phyloP scores from a whole-genome alignment of 768 basidiomycete species.

The Rhodotorula diobovata region DNA sequence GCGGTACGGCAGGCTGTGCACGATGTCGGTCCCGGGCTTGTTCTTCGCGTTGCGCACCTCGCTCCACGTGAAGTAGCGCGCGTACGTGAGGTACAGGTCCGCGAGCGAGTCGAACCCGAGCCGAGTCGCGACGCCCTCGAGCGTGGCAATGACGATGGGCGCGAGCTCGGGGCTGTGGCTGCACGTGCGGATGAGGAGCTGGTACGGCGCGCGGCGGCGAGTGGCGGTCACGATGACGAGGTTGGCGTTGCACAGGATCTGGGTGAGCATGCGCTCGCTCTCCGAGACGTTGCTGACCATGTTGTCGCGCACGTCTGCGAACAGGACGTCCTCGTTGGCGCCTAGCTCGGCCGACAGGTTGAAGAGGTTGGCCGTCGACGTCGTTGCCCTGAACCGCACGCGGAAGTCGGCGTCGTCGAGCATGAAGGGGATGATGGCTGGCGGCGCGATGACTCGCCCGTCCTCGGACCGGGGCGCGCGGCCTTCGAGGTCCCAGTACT shows the following conservation, averaged over 20 bases:
- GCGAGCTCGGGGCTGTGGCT: constrained; percentile 45
- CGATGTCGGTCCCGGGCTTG: constrained; percentile 46
- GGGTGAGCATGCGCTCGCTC: constrained; percentile 70
- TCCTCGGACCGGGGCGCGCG: constrained; percentile 41
- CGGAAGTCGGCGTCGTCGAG: constrained; percentile 71
- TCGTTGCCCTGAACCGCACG: constrained; percentile 71
- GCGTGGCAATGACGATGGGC: constrained; percentile 53
- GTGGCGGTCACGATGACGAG: constrained; percentile 72
- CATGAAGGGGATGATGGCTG: constrained; percentile 54
- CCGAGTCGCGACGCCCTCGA: constrained; percentile 61
- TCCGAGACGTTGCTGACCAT: constrained; percentile 59
- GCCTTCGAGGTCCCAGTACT: constrained; percentile 51
- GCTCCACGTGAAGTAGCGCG: constrained; percentile 62
- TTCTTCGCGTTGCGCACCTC: constrained; percentile 50
- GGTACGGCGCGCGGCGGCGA: constrained; percentile 75
- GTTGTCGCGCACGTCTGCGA: constrained; percentile 54
- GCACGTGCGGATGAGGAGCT: constrained; percentile 73
- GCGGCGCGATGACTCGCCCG: constrained; percentile 50
- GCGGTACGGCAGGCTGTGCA: constrained; percentile 56
- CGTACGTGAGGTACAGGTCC: constrained; percentile 70
- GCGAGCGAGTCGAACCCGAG: constrained; percentile 63
- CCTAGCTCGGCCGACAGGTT: constrained; percentile 33
- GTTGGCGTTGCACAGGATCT: constrained; percentile 66
- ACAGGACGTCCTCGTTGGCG: constrained; percentile 46
- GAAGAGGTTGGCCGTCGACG: constrained; percentile 53